phyloP scores from a whole-genome alignment of 2,329 filamentous ascomycete species.

The Fusarium sp. region DNA sequence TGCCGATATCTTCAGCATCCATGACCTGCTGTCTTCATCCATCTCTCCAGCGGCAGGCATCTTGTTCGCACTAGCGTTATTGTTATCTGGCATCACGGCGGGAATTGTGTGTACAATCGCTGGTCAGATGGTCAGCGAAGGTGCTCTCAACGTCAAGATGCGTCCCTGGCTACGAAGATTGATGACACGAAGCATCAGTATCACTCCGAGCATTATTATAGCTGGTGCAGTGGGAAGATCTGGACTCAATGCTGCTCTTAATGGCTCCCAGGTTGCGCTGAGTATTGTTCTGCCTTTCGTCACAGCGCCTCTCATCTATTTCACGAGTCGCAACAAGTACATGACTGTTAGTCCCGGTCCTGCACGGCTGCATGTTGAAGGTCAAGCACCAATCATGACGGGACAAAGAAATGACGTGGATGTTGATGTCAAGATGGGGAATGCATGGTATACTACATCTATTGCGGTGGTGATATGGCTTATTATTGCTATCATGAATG shows the following conservation, averaged over 20 bases:
- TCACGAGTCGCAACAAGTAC: conserved; percentile 81
- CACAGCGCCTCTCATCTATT: conserved; percentile 85
- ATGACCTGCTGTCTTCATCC: conserved; percentile 75
- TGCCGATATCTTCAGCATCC: conserved; percentile 87
- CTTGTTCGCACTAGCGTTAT: conserved; percentile 84
- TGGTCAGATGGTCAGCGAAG: conserved; percentile 90
- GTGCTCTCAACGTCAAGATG: conserved; percentile 75
- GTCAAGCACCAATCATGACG: background rate
- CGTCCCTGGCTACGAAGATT: conserved; percentile 81
- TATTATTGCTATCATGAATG: conserved; percentile 81
- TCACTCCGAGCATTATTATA: conserved; percentile 85
- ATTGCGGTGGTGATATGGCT: conserved; percentile 75
- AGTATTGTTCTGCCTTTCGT: conserved; percentile 85
- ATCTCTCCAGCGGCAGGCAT: conserved; percentile 82
- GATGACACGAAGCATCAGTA: conserved; percentile 82
- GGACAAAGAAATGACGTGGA: background rate
- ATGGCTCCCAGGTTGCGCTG: conserved; percentile 81
- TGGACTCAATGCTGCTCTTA: conserved; percentile 78
- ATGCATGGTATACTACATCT: conserved; percentile 72
- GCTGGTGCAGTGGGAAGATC: conserved; percentile 80
- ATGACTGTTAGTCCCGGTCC: conserved; percentile 72
- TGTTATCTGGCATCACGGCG: conserved; percentile 83
- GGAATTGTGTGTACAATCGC: conserved; percentile 91
- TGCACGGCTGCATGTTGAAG: background rate
- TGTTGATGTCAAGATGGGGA: conserved; percentile 71